Evolutionary conservation across 2,329 filamentous ascomycete genomes (phyloP), one percentile per base, ranked within the genome.

Genomic region (Bipolaris victoriae): DNA sequence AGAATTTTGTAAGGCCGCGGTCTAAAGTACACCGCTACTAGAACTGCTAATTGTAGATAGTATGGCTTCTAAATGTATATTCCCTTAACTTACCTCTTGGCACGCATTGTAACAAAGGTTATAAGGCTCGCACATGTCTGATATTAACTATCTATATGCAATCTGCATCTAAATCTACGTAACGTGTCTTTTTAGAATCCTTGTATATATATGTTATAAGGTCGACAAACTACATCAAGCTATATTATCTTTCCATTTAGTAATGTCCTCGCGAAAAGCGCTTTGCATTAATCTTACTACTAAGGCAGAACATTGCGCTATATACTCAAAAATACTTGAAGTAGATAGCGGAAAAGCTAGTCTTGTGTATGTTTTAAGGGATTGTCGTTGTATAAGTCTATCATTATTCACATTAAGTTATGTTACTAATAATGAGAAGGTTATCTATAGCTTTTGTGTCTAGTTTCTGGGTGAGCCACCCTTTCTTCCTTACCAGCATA

Each of bases 321-420:
- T 53, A 41, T 53, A 36, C 43, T 48, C 26, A 16, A 53, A 2
- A 7, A 24, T 5, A 6, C 43, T 53, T 10, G 26, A 44, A 33
- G 15, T 15, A 48, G 43, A 36, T 1, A 35, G 16, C 10, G 18
- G 36, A 10, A 53, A 53, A 41, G 35, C 2, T 2, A 15, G 51
- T 3, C 35, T 53, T 5, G 18, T 53, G 1, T 53, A 47, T 41
- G 43, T 53, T 2, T 26, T 53, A 11, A 53, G 16, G 26, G 36
- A 53, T 53, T 53, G 43, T 47, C 36, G 43, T 40, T 53, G 26
- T 48, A 36, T 53, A 35, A 48, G 51, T 47, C 15, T 7, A 26
- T 41, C 10, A 1, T 5, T 26, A 16, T 3, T 18, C 3, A 41
- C 11, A 36, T 47, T 3, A 1, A 40, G 10, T 46, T 3, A 18